Evolutionary conservation across 768 basidiomycete genomes (phyloP), one percentile per base, ranked within the genome.

Genomic region (Cyclocybe aegerita): DNA sequence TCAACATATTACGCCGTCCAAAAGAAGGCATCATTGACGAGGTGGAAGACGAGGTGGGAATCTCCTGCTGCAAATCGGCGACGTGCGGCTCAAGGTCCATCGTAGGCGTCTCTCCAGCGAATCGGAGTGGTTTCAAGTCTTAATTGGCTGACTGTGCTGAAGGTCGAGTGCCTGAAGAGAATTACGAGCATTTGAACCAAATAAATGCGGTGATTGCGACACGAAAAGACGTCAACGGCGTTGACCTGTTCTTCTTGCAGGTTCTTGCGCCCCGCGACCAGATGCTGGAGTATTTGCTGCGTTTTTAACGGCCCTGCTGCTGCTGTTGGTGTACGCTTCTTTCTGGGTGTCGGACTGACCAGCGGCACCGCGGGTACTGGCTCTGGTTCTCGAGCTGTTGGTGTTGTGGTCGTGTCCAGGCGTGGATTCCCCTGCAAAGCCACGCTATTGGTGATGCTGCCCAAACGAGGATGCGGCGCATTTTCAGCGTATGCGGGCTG

Each of bases 91-190:
- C 35, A 65, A 59, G 41, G 32, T 64, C 1, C 65, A 64, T 31
- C 56, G 60, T 1, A 64, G 63, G 33, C 60, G 64, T 2, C 42
- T 67, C 1, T 49, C 59, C 0, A 40, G 47, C 12, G 50, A 63
- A 43, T 65, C 64, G 5, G 32, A 35, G 2, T 64, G 61, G 62
- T 65, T 67, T 49, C 36, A 55, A 32, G 47, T 48, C 6, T 55
- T 67, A 5, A 57, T 67, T 12, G 59, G 57, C 4, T 38, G 59
- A 59, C 4, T 38, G 44, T 17, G 7, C 45, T 7, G 50, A 46
- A 1, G 52, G 51, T 10, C 39, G 23, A 10, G 48, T 58, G 52
- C 60, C 42, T 7, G 43, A 14, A 8, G 29, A 41, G 14, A 31
- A 12, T 10, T 32, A 43, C 34, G 42, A 31, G 29, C 9, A 38